These are phyloP conservation scores for Paramecium bursaria DNA, from an alignment of 73 alveolate genomes.

Conservation along the genomic window DNA sequence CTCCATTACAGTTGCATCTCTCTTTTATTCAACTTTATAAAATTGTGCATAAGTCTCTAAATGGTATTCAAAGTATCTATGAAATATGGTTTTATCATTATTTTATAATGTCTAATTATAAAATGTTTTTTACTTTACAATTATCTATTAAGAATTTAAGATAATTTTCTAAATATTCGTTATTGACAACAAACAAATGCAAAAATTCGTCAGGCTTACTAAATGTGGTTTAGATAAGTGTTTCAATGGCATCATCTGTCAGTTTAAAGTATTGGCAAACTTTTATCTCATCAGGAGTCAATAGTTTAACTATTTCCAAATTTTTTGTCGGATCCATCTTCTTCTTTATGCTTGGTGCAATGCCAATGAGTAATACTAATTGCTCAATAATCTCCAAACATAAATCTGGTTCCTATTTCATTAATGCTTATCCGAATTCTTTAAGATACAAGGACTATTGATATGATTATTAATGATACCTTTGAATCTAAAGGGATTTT, in stretches of 20 bases:
- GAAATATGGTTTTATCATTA: conserved; percentile 78
- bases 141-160: conserved; percentile 52
- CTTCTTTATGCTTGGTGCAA: conserved; percentile 29
- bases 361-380: conserved; percentile 52
- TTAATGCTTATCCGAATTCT: conserved; percentile 71
- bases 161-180: conserved; percentile 61
- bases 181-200: conserved; percentile 61
- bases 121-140: too few species aligned
- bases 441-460: conserved; percentile 54
- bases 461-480: not conserved
- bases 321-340: conserved; percentile 14
- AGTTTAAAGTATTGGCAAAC: conserved; percentile 60
- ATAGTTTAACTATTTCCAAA: not conserved
- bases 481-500: conserved; percentile 50
- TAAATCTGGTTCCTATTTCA: conserved; percentile 70
- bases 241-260: conserved; percentile 32
- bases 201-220: conserved; percentile 67
- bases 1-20: conserved; percentile 23
- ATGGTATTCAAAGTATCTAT: conserved; percentile 85
- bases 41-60: conserved; percentile 70
- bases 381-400: conserved; percentile 62
- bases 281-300: conserved; percentile 49
- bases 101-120: conserved; percentile 51
- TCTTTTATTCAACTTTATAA: conserved; percentile 49
- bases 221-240: not conserved